These are phyloP conservation scores for Orbilia javanica DNA, from an alignment of 2,329 filamentous ascomycete species.

Conservation along the genomic window DNA sequence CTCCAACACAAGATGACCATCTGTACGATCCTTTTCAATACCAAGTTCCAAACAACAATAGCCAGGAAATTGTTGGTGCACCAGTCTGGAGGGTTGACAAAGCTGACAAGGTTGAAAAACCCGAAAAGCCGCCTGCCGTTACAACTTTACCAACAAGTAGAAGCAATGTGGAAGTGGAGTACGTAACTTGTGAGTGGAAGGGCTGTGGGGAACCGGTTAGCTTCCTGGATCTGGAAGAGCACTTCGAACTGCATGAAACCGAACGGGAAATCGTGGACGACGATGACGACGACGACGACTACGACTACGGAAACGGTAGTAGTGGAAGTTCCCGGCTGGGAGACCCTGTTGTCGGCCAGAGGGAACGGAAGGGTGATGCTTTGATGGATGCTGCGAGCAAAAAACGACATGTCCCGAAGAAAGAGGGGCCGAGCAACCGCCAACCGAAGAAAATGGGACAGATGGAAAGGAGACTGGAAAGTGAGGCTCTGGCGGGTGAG, in stretches of 20 bases:
- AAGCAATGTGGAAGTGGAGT: constrained; percentile 12
- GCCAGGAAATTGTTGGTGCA: constrained; percentile 42
- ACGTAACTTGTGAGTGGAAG: constrained; percentile 48
- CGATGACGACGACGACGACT: constrained; percentile 30
- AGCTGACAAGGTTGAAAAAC: neutral
- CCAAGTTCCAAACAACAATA: constrained; percentile 48
- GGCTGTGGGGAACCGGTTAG: constrained; percentile 51
- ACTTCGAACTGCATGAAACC: constrained; percentile 38
- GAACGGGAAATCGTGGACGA: constrained; percentile 27
- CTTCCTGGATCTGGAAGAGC: constrained; percentile 39
- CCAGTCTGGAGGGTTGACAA: constrained; percentile 21
- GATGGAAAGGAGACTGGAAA: constrained; percentile 46
- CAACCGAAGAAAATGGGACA: constrained; percentile 41
- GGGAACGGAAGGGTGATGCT: constrained; percentile 39
- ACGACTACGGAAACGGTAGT: constrained; percentile 10
- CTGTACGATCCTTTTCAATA: constrained; percentile 50
- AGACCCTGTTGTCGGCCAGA: constrained; percentile 6
- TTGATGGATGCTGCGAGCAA: constrained; percentile 49
- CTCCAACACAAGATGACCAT: constrained; percentile 16
- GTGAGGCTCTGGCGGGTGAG: constrained; percentile 19
- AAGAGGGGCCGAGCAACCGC: constrained; percentile 41
- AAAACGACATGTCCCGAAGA: constrained; percentile 39
- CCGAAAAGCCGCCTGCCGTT: neutral
- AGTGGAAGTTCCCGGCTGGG: neutral
- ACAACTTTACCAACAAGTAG: neutral